Base-by-base conservation (phyloP, 2,329 filamentous ascomycete genomes). In the Elsinoe ampelina region DNA sequence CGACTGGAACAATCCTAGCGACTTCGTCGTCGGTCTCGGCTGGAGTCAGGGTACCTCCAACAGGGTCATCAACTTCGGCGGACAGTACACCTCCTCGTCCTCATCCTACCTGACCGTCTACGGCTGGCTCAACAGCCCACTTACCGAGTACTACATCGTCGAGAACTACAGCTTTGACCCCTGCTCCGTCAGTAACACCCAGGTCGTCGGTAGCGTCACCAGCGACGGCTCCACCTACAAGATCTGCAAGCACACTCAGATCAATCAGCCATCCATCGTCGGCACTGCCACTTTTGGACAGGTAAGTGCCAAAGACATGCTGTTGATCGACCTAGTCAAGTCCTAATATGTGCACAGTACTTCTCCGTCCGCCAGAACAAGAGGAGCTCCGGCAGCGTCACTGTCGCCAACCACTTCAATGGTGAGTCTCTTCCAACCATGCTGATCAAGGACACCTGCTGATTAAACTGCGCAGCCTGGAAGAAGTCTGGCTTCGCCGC, bases 371-470 rank as follows among this genome's bases (percentile, higher is more conserved):
- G 52, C 52, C 48, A 52, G 32, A 55, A n/a, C 11, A 30, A 35
- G 7, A 30, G 52, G 17, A 52, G 32, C 52, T 62, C 61, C 34
- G 68, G 69, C 51, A 67, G 64, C 59, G 65, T 69, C 54, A 68
- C 61, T n/a, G 62, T 63, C 10, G 59, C 57, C 7, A 66, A 67
- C 61, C 66, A 70, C 62, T 68, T 69, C 61, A 62, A 66, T 15
- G 26, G 26, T 30, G 26, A 30, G 26, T 30, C 26, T 30, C 26
- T 30, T 30, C 26, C 26, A 8, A 30, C 8, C 26, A 30, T 8
- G 26, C 5, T 30, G 8, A 30, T 30, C 26, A 30, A 30, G 7
- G 7, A 7, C 7, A 30, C 4, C 26, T 30, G 26, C 26, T 30
- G 26, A 30, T 7, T 7, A 30, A 30, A 30, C 3, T n/a, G 26